phyloP scores from a whole-genome alignment of 1,284 basidiomycete species.

The Ustilago bromivora region DNA sequence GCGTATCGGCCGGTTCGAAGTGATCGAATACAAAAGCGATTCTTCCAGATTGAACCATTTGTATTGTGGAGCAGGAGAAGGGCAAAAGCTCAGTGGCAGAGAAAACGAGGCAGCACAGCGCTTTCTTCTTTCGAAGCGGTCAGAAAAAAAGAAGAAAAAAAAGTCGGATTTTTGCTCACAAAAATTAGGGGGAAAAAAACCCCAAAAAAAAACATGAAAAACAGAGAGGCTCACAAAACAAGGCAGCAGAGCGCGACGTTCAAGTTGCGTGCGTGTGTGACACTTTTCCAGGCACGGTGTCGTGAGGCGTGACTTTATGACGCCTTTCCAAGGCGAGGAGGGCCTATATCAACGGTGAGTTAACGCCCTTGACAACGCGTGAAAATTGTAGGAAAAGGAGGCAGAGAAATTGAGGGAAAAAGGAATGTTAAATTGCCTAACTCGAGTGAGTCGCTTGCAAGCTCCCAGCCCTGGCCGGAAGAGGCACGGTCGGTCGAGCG shows the following conservation, averaged over 20 bases:
- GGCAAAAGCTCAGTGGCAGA: neutral
- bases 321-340: neutral
- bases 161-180: too few species aligned
- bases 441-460: too few species aligned
- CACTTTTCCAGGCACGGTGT: conserved; percentile 2
- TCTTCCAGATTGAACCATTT: neutral
- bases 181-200: neutral
- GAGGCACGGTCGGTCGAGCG: too few species aligned
- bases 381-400: too few species aligned
- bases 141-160: neutral
- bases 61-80: neutral
- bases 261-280: conserved; percentile 9
- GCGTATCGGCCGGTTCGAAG: conserved; percentile 17
- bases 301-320: conserved; percentile 4
- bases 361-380: too few species aligned
- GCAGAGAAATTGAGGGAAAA: too few species aligned
- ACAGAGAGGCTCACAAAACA: neutral
- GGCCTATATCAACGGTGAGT: too few species aligned
- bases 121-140: neutral
- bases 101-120: neutral
- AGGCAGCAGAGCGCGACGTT: conserved; percentile 4
- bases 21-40: conserved; percentile 21
- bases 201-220: neutral
- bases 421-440: too few species aligned
- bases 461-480: too few species aligned